phyloP scores from a whole-genome alignment of 2,329 filamentous ascomycete genomes.

The Botrytis cinerea region DNA sequence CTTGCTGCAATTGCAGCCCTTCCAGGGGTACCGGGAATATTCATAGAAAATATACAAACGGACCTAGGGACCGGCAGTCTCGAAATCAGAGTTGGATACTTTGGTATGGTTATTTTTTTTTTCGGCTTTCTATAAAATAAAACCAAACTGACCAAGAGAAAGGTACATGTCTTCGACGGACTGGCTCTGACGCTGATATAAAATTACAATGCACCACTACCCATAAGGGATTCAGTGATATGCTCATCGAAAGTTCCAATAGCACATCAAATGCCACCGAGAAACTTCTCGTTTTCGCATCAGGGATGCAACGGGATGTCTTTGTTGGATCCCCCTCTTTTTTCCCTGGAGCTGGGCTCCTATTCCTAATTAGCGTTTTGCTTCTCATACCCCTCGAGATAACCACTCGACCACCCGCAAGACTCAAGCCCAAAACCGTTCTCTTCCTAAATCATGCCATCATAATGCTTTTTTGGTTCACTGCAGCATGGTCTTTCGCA shows the following conservation, averaged over 20 bases:
- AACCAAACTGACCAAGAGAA: background rate
- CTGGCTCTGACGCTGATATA: conserved; percentile 6
- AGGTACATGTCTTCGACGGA: conserved; percentile 11
- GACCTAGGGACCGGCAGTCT: background rate
- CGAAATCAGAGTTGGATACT: conserved; percentile 19
- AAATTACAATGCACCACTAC: background rate
- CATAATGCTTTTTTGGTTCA: conserved; percentile 11
- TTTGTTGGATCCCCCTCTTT: conserved; percentile 13
- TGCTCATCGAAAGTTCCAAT: conserved; percentile 6
- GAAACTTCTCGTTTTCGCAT: conserved; percentile 7
- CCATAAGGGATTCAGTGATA: background rate
- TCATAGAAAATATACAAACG: conserved; percentile 13
- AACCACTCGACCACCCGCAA: background rate
- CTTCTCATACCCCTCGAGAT: conserved; percentile 3
- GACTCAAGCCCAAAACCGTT: background rate
- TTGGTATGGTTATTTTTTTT: background rate
- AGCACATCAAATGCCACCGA: background rate
- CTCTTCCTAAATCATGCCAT: conserved; percentile 4
- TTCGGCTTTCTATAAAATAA: background rate
- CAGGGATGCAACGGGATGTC: background rate
- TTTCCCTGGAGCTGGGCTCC: conserved; percentile 8
- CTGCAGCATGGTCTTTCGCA: conserved; percentile 5
- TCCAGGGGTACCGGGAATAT: conserved; percentile 18
- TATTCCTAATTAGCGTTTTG: conserved; percentile 10
- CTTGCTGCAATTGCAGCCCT: background rate